These are phyloP conservation scores for Pythium volutum DNA, from an alignment of 352 stramenopile genomes.

Conservation along the genomic window DNA sequence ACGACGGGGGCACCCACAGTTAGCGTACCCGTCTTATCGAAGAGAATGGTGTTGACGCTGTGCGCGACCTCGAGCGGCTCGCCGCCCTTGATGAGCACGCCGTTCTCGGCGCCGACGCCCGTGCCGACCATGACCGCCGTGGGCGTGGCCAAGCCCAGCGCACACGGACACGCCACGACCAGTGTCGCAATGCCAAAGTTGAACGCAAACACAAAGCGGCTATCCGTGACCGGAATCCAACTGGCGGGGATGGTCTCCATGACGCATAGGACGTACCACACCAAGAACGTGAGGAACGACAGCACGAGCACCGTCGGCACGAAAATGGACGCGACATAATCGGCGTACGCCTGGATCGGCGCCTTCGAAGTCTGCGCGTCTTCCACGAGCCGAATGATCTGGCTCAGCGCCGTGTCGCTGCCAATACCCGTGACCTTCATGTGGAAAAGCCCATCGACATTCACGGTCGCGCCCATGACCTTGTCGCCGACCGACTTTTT, in stretches of 20 bases:
- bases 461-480: slow-evolving; percentile 91
- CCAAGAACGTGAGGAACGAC: slow-evolving; percentile 92
- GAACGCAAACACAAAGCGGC: slow-evolving; percentile 92
- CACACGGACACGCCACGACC: slow-evolving; percentile 99
- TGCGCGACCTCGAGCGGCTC: slow-evolving; percentile 90
- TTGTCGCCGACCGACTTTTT: slow-evolving; percentile 87
- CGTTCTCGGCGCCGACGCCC: slow-evolving; percentile 94
- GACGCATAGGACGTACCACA: slow-evolving; percentile 90
- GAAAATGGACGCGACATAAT: slow-evolving; percentile 95
- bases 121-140: slow-evolving; percentile 99
- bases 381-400: slow-evolving; percentile 99
- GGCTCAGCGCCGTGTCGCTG: slow-evolving; percentile 92
- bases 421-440: slow-evolving; percentile 93
- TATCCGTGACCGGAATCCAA: slow-evolving; percentile 73
- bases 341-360: slow-evolving; percentile 97
- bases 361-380: slow-evolving; percentile 97
- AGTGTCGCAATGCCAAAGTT: slow-evolving; percentile 97
- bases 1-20: slow-evolving; percentile 91
- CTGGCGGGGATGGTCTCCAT: slow-evolving; percentile 52
- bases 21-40: slow-evolving; percentile 99
- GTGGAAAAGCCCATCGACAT: slow-evolving; percentile 89
- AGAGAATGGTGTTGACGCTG: slow-evolving; percentile 95
- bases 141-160: slow-evolving; percentile 96
- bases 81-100: slow-evolving; percentile 98
- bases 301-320: slow-evolving; percentile 93